Conservation (phyloP, 192 early-diverging fungal genomes). For the Coemansia sp. region DNA sequence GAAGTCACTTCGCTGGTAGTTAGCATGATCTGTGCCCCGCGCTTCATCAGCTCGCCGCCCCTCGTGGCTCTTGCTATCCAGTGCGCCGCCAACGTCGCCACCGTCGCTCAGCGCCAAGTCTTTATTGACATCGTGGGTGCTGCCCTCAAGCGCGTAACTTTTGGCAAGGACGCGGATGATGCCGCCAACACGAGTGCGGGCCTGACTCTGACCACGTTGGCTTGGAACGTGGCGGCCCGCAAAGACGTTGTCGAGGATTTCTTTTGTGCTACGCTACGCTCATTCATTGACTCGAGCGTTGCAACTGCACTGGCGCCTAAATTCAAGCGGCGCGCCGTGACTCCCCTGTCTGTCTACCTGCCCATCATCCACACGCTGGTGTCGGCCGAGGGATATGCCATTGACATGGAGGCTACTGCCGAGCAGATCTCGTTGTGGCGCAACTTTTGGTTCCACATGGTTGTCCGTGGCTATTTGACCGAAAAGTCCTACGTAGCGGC, state of each 20-base stretch:
- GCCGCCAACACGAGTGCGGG: conserved; percentile 28
- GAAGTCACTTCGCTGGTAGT: conserved; percentile 64
- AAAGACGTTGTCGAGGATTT: conserved; percentile 30
- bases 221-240: conserved; percentile 21
- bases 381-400: conserved; percentile 60
- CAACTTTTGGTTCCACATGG: conserved; percentile 90
- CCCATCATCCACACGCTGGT: conserved; percentile 66
- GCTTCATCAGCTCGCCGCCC: conserved; percentile 49
- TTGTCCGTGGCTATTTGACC: conserved; percentile 73
- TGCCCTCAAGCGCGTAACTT: conserved; percentile 36
- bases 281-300: conserved; percentile 45
- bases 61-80: conserved; percentile 59
- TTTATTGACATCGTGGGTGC: conserved; percentile 64
- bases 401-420: conserved; percentile 58
- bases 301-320: conserved; percentile 16
- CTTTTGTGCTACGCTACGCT: conserved; percentile 30
- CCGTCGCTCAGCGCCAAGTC: conserved; percentile 56
- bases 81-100: conserved; percentile 64
- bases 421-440: conserved; percentile 76
- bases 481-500: conserved; percentile 75
- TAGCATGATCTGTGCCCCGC: conserved; percentile 66
- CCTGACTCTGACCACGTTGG: conserved; percentile 25
- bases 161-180: conserved; percentile 20
- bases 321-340: conserved; percentile 15
- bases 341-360: conserved; percentile 55